Evolutionary conservation across 2,329 filamentous ascomycete species (phyloP).

Genomic region (Pochonia chlamydosporia): DNA sequence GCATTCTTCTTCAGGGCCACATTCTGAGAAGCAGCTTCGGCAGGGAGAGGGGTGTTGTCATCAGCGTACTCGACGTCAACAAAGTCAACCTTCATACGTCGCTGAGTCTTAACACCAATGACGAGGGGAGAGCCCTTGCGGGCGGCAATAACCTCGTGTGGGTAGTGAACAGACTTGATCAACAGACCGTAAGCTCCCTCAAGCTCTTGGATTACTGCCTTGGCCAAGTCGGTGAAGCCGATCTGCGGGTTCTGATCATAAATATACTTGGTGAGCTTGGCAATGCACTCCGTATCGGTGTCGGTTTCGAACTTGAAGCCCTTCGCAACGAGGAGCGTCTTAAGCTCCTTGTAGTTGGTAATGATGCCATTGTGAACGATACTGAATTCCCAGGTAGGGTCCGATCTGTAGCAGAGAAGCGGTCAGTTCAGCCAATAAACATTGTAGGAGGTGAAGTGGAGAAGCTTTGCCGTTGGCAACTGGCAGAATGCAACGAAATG

Average conservation of each 20-base stretch:
- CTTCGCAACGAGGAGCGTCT: constrained; percentile 86
- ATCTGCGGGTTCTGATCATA: constrained; percentile 91
- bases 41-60: constrained; percentile 75
- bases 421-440: constrained; percentile 9
- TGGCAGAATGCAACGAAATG: neutral
- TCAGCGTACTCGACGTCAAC: constrained; percentile 97
- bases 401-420: constrained; percentile 58
- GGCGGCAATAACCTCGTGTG: constrained; percentile 94
- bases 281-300: constrained; percentile 98
- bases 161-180: constrained; percentile 97
- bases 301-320: constrained; percentile 99
- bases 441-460: neutral
- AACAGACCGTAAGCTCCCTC: constrained; percentile 96
- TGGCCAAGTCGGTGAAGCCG: constrained; percentile 92
- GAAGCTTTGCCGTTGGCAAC: no score
- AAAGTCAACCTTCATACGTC: constrained; percentile 99
- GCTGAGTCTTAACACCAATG: constrained; percentile 92
- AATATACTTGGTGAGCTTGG: constrained; percentile 97
- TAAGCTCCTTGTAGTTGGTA: constrained; percentile 99
- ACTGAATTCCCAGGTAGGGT: constrained; percentile 91
- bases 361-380: constrained; percentile 99
- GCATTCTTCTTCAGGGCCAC: constrained; percentile 89
- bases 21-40: constrained; percentile 93
- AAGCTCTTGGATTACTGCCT: constrained; percentile 97
- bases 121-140: constrained; percentile 98